Evolutionary conservation across 306 rosid species (phyloP).

Genomic region (Quercus gilva): DNA sequence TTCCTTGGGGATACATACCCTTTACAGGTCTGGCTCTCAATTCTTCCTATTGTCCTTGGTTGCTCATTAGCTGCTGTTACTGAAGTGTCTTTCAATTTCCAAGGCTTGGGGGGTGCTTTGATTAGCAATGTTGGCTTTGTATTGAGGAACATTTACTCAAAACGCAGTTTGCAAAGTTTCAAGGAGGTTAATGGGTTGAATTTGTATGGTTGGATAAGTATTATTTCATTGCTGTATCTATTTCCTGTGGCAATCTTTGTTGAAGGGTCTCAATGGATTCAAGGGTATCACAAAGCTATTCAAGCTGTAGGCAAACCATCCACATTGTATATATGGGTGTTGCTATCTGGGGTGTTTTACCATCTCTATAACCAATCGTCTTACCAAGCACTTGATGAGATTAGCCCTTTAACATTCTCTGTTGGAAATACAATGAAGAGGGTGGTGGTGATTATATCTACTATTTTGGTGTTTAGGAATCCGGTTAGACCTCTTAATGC

Average conservation of each 20-base stretch:
- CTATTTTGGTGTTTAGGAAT: slow-evolving; percentile 84
- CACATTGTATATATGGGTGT: slow-evolving; percentile 77
- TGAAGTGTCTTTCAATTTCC: slow-evolving; percentile 79
- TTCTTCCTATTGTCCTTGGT: slow-evolving; percentile 86
- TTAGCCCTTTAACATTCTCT: slow-evolving; percentile 82
- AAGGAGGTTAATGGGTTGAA: slow-evolving; percentile 88
- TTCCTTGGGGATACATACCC: slow-evolving; percentile 78
- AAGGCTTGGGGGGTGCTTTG: slow-evolving; percentile 84
- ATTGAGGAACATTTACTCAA: slow-evolving; percentile 79
- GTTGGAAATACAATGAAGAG: slow-evolving; percentile 98
- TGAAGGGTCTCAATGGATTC: slow-evolving; percentile 92
- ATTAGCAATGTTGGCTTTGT: slow-evolving; percentile 95
- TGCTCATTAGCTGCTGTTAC: slow-evolving; percentile 87
- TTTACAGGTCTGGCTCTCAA: slow-evolving; percentile 83
- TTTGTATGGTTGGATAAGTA: slow-evolving; percentile 78
- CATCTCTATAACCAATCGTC: slow-evolving; percentile 97
- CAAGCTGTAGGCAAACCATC: slow-evolving; percentile 63
- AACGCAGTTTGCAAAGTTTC: slow-evolving; percentile 71
- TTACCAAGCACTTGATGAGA: slow-evolving; percentile 90
- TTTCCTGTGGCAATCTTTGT: slow-evolving; percentile 82
- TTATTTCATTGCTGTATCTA: slow-evolving; percentile 64
- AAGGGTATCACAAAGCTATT: slow-evolving; percentile 75
- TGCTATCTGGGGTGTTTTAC: slow-evolving; percentile 86
- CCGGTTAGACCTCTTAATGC: slow-evolving; percentile 89
- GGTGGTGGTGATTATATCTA: slow-evolving; percentile 81